Base-by-base conservation (phyloP, 148 eudicot species). In the Rhododendron ovatum region DNA sequence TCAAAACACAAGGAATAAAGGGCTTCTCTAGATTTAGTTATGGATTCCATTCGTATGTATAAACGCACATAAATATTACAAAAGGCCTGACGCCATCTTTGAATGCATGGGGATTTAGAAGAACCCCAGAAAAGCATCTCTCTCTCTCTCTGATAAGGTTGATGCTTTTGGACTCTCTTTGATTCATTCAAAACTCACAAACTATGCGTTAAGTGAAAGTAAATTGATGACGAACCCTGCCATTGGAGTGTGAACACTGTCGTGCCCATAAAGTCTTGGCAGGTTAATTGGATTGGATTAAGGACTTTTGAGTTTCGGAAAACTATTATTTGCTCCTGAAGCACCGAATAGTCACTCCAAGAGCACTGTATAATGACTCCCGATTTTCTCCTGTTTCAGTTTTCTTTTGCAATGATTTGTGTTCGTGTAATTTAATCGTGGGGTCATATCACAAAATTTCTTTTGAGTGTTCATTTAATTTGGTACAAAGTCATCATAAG, bases 31-130 rank as follows among this genome's bases (percentile, higher is more conserved):
- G 10, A 83, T 83, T 30, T 71, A 24, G 39, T 47, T 85, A 67
- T 86, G 73, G 87, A 41, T 83, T 69, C 18, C 85, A 57, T 81
- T 47, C 37, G 26, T 53, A 80, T 41, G 61, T 22, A 37, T 53
- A 5, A 45, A 65, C 9, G 73, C 73, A 65, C 67, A 85, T 90
- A 43, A 48, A 7, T 14, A 15, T 17, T 47, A 78, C 85, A 82
- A 71, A 86, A 55, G 12, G 39, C 76, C 45, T 85, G 83, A 78
- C 26, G 41, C 41, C 79, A 63, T 37, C 91, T 90, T 92, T 90
- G 89, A 87, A 88, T 90, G 90, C 92, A 90, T 89, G 84, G 90
- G 91, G 90, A 90, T 90, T 90, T 82, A 87, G 88, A 89, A 87
- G 88, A 89, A 88, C 80, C 75, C 86, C 88, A 81, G 83, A 81